Conservation (phyloP, 2,329 filamentous ascomycete species). For the Arthrobotrys iridis region DNA sequence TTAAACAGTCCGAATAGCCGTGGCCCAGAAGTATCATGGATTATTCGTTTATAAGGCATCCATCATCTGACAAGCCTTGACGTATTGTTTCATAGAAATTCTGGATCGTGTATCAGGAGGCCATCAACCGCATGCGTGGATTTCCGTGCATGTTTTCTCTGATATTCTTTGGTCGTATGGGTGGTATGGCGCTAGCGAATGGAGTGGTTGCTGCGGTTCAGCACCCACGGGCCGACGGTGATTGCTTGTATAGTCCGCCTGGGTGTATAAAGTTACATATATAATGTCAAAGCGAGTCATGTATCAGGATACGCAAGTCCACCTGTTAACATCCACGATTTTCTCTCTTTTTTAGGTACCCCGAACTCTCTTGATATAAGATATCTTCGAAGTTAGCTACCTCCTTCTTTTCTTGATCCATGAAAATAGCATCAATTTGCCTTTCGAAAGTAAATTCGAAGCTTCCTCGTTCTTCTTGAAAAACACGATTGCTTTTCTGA, state of each 20-base stretch:
- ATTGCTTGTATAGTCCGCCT: conserved; percentile 32
- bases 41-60: neutral
- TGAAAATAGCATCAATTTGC: too few relatives aligned
- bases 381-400: too few relatives aligned
- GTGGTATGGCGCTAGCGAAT: conserved; percentile 8
- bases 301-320: neutral
- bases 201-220: conserved; percentile 5
- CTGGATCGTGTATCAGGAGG: conserved; percentile 27
- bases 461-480: neutral
- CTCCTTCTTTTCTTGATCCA: too few relatives aligned
- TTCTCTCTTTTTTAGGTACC: too few relatives aligned
- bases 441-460: neutral
- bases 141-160: neutral
- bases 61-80: conserved; percentile 28
- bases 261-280: conserved; percentile 13
- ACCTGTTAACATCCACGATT: neutral
- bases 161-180: neutral
- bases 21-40: neutral
- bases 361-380: too few relatives aligned
- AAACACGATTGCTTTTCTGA: neutral
- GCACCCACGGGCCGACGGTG: conserved; percentile 42
- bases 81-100: conserved; percentile 29
- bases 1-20: conserved; percentile 37
- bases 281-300: conserved; percentile 18
- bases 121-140: neutral